These are phyloP conservation scores for Boletus holoroseus DNA, from an alignment of 1,284 basidiomycete genomes.

Conservation along the genomic window DNA sequence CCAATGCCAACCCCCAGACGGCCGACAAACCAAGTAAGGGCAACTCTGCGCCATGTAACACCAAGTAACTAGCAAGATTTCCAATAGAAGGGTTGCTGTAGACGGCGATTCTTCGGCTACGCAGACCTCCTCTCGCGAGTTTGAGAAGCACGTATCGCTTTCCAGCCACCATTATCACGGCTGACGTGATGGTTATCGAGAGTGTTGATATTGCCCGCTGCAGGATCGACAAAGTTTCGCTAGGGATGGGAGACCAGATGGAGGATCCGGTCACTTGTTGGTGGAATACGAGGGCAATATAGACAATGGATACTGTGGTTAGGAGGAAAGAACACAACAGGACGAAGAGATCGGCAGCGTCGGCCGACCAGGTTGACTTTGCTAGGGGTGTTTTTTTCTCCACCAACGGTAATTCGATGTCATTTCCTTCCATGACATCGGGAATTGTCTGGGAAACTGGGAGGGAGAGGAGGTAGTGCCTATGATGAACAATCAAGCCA, in stretches of 20 bases:
- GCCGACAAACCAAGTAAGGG: constrained; percentile 9
- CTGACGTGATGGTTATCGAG: constrained; percentile 11
- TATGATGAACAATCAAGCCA: background rate
- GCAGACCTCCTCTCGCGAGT: constrained; percentile 12
- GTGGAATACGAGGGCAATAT: constrained; percentile 10
- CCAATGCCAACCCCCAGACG: constrained; percentile 15
- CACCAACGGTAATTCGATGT: background rate
- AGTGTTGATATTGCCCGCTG: constrained; percentile 12
- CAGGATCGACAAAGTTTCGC: constrained; percentile 2
- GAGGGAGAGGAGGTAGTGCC: background rate
- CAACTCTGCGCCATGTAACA: constrained; percentile 6
- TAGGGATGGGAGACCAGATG: background rate
- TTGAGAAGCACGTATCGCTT: constrained; percentile 22
- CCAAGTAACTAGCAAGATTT: constrained; percentile 5
- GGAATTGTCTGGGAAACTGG: background rate
- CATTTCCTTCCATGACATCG: background rate
- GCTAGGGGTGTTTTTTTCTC: background rate
- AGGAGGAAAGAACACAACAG: constrained; percentile 8
- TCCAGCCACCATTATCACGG: constrained; percentile 13
- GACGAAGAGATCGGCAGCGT: constrained; percentile 11
- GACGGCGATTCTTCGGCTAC: constrained; percentile 11
- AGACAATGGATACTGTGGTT: constrained; percentile 3
- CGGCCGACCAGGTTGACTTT: background rate
- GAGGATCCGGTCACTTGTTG: background rate
- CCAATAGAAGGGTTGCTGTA: constrained; percentile 14